Percentiles rank a stretch among this genome's conserved stretches.
Evolutionary conservation across 2,329 filamentous ascomycete genomes (phyloP).

Genomic region (Neofusicoccum ribis): DNA sequence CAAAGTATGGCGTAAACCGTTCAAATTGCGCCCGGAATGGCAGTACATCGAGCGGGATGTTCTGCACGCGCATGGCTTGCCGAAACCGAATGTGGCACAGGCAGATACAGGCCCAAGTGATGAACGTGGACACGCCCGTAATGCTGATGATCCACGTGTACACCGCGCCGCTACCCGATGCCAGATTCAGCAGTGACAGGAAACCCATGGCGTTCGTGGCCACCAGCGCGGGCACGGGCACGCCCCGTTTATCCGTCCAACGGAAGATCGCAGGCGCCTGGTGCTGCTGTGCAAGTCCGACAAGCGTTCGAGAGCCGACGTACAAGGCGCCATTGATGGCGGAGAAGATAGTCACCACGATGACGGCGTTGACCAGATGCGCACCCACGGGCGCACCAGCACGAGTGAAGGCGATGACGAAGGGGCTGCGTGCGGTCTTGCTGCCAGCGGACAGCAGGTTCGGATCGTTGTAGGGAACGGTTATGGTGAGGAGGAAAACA

Average conservation of each 20-base stretch:
- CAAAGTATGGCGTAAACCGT: no score
- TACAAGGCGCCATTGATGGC: constrained; percentile 93
- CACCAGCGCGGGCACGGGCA: constrained; percentile 53
- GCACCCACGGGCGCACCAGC: constrained; percentile 79
- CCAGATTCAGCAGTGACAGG: constrained; percentile 68
- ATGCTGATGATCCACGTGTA: constrained; percentile 80
- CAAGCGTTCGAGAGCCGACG: constrained; percentile 85
- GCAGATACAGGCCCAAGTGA: constrained; percentile 84
- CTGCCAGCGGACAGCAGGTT: constrained; percentile 66
- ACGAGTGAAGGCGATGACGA: constrained; percentile 87
- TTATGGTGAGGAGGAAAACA: constrained; percentile 74
- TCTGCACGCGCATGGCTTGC: no score
- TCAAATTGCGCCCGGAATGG: no score
- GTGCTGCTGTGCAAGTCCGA: constrained; percentile 79
- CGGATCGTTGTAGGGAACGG: constrained; percentile 72
- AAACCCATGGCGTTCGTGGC: constrained; percentile 57
- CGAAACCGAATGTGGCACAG: constrained; percentile 67
- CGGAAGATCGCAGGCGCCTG: constrained; percentile 58
- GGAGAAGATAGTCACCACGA: constrained; percentile 84
- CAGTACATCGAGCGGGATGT: no score
- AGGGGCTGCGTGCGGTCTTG: constrained; percentile 73
- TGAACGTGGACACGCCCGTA: constrained; percentile 71
- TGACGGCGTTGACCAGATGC: constrained; percentile 90
- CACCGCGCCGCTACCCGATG: constrained; percentile 68
- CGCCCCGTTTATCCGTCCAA: constrained; percentile 58